A percentile compares a stretch with the other conserved stretches of the same genome.
Conservation (phyloP, 2,329 filamentous ascomycete genomes). For the Didymosphaeria variabile region DNA sequence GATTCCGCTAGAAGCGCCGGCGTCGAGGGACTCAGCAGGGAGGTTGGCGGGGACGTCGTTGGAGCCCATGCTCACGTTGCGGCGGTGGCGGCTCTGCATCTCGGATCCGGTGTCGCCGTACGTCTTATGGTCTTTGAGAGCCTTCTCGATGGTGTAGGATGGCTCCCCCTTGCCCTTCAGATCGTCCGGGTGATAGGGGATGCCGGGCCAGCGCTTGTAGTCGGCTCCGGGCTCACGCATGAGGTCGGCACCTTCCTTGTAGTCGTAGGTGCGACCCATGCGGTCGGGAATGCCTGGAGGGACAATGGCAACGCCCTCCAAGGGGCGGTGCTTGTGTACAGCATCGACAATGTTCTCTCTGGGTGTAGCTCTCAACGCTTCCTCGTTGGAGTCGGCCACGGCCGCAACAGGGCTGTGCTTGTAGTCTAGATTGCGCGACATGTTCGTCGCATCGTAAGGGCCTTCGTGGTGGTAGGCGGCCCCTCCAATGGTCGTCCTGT, state of each 20-base stretch:
- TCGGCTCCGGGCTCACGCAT: conserved; percentile 83
- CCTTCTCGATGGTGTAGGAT: conserved; percentile 74
- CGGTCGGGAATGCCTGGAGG: conserved; percentile 76
- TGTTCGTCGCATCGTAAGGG: conserved; percentile 84
- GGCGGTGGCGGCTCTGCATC: conserved; percentile 53
- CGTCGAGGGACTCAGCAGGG: conserved; percentile 38
- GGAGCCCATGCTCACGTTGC: conserved; percentile 49
- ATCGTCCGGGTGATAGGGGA: conserved; percentile 77
- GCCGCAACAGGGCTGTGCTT: conserved; percentile 78
- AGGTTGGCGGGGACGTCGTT: conserved; percentile 32
- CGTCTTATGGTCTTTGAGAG: conserved; percentile 68
- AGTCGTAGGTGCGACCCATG: conserved; percentile 75
- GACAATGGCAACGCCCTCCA: conserved; percentile 81
- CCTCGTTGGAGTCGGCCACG: conserved; percentile 74
- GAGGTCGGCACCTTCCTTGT: conserved; percentile 86
- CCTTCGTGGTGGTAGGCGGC: conserved; percentile 82
- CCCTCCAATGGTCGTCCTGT: conserved; percentile 66
- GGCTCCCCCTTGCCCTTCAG: conserved; percentile 86
- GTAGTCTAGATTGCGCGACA: conserved; percentile 74
- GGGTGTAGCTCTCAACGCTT: conserved; percentile 83
- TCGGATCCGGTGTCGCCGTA: conserved; percentile 54
- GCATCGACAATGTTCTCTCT: conserved; percentile 79
- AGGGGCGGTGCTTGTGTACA: conserved; percentile 75
- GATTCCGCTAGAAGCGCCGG: conserved; percentile 36
- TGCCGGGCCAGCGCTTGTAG: conserved; percentile 77